Evolutionary conservation across 768 basidiomycete species (phyloP), one percentile per base, ranked within the genome.

Genomic region (Mrakia gelida): DNA sequence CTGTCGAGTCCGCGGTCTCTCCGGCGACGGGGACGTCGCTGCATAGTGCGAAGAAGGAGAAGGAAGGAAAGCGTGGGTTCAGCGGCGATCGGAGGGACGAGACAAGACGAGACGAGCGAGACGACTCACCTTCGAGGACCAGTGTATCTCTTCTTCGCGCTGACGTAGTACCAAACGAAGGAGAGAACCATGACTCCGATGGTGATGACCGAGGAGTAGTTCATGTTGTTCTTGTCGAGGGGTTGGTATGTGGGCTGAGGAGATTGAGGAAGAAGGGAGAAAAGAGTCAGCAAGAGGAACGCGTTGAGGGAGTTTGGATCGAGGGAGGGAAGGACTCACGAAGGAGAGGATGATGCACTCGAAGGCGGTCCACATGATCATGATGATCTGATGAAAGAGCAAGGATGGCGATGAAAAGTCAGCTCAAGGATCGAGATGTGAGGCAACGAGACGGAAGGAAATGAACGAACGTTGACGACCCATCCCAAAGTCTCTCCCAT

Each of bases 171-270:
- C 81, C 81, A 82, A 30, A 82, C 30, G 49, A 79, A 78, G 30
- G 85, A 84, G 68, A 85, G 80, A 30, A 84, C 72, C 65, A 85
- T 77, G 65, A 86, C 85, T 10, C 84, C 80, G 41, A 81, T 83
- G 1, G 85, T 86, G 79, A 86, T 85, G 49, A 85, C 80, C 82
- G 75, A 79, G 28, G 73, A 73, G 81, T 93, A 93, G 82, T 93
- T 92, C 91, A 93, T 92, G 78, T 90, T 92, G 43, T 87, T 82
- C 56, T 84, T 81, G n/a, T 90, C 92, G 26, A 92, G 90, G 4
- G 93, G 92, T 61, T 86, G 84, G 62, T 88, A 82, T 7, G 89
- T 91, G 93, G 85, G 61, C 90, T 89, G 84, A 92, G 91, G 18
- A 18, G n/a, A n/a, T n/a, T n/a, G n/a, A 86, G 77, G 86, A 87